Evolutionary conservation across 1,284 basidiomycete genomes (phyloP), one percentile per base, ranked within the genome.

Genomic region (Ustilago cynodontis): DNA sequence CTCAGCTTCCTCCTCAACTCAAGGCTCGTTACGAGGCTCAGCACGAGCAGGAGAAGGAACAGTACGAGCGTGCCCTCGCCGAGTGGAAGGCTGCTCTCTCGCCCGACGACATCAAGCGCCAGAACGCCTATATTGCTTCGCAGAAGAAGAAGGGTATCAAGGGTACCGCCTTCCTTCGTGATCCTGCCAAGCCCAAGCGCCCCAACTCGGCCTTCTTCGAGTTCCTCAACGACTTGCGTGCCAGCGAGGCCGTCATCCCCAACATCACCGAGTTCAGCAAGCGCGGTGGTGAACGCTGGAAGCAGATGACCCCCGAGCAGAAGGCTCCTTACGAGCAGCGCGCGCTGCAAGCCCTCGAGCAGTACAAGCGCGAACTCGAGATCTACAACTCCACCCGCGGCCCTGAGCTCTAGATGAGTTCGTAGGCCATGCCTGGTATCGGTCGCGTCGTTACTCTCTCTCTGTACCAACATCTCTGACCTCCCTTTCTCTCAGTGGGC

Each of bases 41-140:
- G 50, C 70, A 76, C 51, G 82, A 71, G 43, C 56, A 74, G 62
- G 71, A 72, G 45, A 78, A 78, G 68, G 70, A 58, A 31, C 54
- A 67, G 41, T 83, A 84, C 69, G 75, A 78, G 57, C 70, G 67
- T 39, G 82, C 65, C 4, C 66, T 84, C 33, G 65, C 73, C 58
- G 61, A 68, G 37, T 85, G 83, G 83, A 71, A 76, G 43, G 70
- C 74, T 10, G 53, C 57, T 33, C 70, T 85, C 20, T 79, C 82
- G 7, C 69, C 83, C 28, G 81, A 83, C 10, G 83, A 84, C 60
- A 81, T 85, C 59, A 66, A 74, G 68, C 76, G 82, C 18, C 81
- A 85, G 69, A 84, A 85, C 63, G 73, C 71, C 24, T 85, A 80
- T 64, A 70, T 80, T 35, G 53, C 62, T 26, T 59, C 70, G 50